Evolutionary conservation across 2,329 filamentous ascomycete species (phyloP).

Genomic region (Fusarium buharicum): DNA sequence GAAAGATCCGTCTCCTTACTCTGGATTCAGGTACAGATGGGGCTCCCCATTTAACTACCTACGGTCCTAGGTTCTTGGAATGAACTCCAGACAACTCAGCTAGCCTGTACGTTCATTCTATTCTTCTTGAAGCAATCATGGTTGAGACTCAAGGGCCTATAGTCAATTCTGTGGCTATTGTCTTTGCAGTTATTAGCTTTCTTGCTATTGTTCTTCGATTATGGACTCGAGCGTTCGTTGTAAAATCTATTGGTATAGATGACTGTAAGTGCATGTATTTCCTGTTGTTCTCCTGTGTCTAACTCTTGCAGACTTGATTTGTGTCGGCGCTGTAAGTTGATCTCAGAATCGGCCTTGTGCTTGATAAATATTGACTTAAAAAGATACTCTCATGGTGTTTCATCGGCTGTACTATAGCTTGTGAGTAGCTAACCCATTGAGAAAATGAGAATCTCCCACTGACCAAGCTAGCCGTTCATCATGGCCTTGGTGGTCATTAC

Average conservation of each 20-base stretch:
- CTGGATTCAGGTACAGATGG: conserved; percentile 4
- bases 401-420: conserved; percentile 25
- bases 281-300: too few relatives aligned
- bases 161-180: conserved; percentile 23
- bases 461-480: conserved; percentile 8
- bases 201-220: conserved; percentile 26
- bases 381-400: conserved; percentile 25
- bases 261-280: conserved; percentile 19
- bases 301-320: conserved; percentile 25
- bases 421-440: background rate
- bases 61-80: background rate
- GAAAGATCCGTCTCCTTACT: conserved; percentile 9
- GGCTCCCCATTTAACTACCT: conserved; percentile 18
- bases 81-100: background rate
- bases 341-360: background rate
- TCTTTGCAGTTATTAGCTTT: conserved; percentile 29
- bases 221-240: conserved; percentile 30
- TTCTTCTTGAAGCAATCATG: background rate
- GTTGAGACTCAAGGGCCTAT: conserved; percentile 22
- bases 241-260: conserved; percentile 24
- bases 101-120: background rate
- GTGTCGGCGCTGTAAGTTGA: conserved; percentile 16
- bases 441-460: accelerated
- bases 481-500: conserved; percentile 29
- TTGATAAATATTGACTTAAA: background rate